Conservation (phyloP, 257 asterid genomes). For the Vinca minor region DNA sequence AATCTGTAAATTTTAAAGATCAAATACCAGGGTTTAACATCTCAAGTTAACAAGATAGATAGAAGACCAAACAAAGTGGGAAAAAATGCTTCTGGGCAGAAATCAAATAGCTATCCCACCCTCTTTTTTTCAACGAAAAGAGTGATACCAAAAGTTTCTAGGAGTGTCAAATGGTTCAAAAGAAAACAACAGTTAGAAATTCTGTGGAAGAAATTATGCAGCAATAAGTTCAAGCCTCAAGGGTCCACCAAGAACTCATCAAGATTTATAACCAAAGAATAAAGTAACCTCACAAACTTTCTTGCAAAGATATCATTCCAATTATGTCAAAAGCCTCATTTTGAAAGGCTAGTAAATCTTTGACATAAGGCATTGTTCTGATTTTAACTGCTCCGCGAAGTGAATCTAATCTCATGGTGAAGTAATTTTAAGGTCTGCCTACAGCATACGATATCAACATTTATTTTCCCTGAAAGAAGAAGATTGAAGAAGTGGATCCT, state of each 20-base stretch:
- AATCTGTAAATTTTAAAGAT: conserved; percentile 45
- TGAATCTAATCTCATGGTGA: neutral
- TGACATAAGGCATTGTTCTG: neutral
- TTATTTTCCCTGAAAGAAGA: neutral
- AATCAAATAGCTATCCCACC: neutral
- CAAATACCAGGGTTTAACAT: conserved; percentile 11
- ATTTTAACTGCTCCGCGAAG: conserved; percentile 3
- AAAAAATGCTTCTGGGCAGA: neutral
- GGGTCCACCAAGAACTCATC: neutral
- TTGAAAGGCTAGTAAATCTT: neutral
- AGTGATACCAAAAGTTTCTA: too few species aligned
- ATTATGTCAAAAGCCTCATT: neutral
- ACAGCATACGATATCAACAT: conserved; percentile 5
- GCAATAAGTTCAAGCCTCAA: neutral
- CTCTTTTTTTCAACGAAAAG: too few species aligned
- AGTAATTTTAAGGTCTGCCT: neutral
- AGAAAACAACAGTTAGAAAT: neutral
- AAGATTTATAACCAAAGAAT: neutral
- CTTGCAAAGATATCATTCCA: neutral
- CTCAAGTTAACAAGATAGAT: neutral
- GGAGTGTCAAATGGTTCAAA: neutral
- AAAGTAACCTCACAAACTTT: neutral
- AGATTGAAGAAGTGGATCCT: neutral
- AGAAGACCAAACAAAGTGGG: neutral
- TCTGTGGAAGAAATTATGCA: too few species aligned